Percentiles rank a stretch among this genome's conserved stretches.
Evolutionary conservation across 1,139 yeast species (phyloP).

Genomic region (Candida mesenterica): DNA sequence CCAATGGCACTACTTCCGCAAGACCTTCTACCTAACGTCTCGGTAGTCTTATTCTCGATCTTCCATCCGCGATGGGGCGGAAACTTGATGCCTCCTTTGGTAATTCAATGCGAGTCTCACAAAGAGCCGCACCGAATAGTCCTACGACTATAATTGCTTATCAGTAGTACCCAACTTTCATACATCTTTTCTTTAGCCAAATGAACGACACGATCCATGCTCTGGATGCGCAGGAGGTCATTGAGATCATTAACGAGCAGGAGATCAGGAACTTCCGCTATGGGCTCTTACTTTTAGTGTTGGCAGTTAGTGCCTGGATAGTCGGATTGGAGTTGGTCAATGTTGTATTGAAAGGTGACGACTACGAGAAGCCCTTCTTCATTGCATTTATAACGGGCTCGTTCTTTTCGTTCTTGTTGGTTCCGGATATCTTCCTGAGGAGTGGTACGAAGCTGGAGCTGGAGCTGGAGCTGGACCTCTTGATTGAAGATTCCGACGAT

Average conservation of each 20-base stretch:
- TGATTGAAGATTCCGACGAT: slow-evolving; percentile 1
- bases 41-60: too few species aligned
- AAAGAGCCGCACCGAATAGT: too few species aligned
- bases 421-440: slow-evolving; percentile 35
- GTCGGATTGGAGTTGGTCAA: slow-evolving; percentile 50
- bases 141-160: too few species aligned
- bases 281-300: slow-evolving; percentile 41
- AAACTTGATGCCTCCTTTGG: too few species aligned
- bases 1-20: too few species aligned
- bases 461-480: not conserved
- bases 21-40: too few species aligned
- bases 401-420: slow-evolving; percentile 42
- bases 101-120: too few species aligned
- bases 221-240: slow-evolving; percentile 34
- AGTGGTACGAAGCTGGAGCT: not conserved
- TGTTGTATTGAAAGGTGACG: slow-evolving; percentile 46
- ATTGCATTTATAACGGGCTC: slow-evolving; percentile 48
- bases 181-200: too few species aligned
- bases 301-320: slow-evolving; percentile 49
- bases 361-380: slow-evolving; percentile 48
- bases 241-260: slow-evolving; percentile 45
- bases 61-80: too few species aligned
- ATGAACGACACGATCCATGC: not conserved
- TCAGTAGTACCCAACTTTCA: too few species aligned
- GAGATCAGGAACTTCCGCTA: slow-evolving; percentile 42